Conservation (phyloP, 2,329 filamentous ascomycete species). For the Teratosphaeria viscida region DNA sequence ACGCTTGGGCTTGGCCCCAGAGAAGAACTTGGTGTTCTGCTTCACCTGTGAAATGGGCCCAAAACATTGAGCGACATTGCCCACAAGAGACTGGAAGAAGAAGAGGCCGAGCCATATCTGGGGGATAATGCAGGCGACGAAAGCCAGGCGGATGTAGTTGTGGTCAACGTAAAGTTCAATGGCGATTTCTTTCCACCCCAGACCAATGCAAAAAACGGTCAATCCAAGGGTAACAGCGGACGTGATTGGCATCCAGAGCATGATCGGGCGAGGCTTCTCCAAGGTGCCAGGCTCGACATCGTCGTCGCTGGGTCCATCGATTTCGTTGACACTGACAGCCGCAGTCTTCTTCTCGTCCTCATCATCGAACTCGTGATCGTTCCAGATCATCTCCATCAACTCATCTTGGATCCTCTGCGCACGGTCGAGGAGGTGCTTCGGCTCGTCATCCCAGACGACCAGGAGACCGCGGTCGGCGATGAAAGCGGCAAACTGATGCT, state of each 20-base stretch:
- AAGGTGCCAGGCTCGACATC: slow-evolving; percentile 30
- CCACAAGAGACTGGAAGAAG: slow-evolving; percentile 38
- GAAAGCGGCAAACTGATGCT: slow-evolving; percentile 57
- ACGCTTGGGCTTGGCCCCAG: slow-evolving; percentile 31
- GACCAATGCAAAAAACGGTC: slow-evolving; percentile 43
- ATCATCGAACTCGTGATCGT: slow-evolving; percentile 30
- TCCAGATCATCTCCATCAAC: slow-evolving; percentile 52
- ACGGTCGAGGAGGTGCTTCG: slow-evolving; percentile 44
- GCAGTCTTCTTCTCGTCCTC: slow-evolving; percentile 34
- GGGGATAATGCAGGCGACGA: slow-evolving; percentile 42
- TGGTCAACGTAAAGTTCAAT: slow-evolving; percentile 45
- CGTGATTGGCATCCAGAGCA: slow-evolving; percentile 46
- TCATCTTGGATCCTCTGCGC: slow-evolving; percentile 43
- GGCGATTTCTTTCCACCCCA: slow-evolving; percentile 47
- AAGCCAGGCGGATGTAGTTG: slow-evolving; percentile 43
- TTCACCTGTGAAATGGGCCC: slow-evolving; percentile 36
- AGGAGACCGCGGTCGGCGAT: slow-evolving; percentile 48
- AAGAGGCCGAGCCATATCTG: slow-evolving; percentile 51
- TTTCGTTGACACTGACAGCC: slow-evolving; percentile 23
- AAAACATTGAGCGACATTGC: slow-evolving; percentile 32
- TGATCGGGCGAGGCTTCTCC: slow-evolving; percentile 37
- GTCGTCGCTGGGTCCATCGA: slow-evolving; percentile 13
- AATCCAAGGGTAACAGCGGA: slow-evolving; percentile 45
- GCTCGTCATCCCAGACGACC: slow-evolving; percentile 56
- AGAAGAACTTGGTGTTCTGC: slow-evolving; percentile 38